Conservation (phyloP, 108 stramenopile genomes). For the Fragilaria radians region DNA sequence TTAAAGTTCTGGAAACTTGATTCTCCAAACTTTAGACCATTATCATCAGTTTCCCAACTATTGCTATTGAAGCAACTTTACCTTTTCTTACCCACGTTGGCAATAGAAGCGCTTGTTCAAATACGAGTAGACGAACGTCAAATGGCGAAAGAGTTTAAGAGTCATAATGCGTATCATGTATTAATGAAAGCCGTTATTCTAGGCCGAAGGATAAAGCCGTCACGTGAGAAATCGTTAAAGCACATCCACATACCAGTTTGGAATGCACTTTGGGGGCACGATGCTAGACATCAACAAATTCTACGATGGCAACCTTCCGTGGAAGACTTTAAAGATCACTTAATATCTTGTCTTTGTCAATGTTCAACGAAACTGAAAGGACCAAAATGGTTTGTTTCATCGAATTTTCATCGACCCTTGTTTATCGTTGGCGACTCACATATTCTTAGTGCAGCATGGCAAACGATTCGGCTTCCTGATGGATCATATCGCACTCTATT, state of each 20-base stretch:
- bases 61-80: conserved; percentile 45
- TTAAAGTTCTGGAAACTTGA: conserved; percentile 31
- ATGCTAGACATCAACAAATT: neutral
- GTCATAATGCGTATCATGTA: conserved; percentile 45
- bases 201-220: conserved; percentile 37
- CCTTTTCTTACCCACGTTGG: conserved; percentile 24
- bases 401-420: conserved; percentile 3
- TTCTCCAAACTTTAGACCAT: conserved; percentile 1
- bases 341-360: neutral
- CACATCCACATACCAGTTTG: conserved; percentile 34
- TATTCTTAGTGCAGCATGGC: conserved; percentile 52
- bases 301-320: neutral
- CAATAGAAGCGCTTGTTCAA: conserved; percentile 25
- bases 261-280: conserved; percentile 23
- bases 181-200: conserved; percentile 40
- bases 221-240: conserved; percentile 13
- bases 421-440: conserved; percentile 57
- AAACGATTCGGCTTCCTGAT: conserved; percentile 25
- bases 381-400: neutral
- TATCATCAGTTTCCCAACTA: conserved; percentile 29
- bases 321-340: neutral
- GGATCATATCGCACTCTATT: conserved; percentile 20
- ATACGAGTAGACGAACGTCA: conserved; percentile 15
- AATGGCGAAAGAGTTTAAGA: conserved; percentile 33
- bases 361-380: neutral